Percentiles rank a stretch among this genome's conserved stretches.
These are phyloP conservation scores for Diaporthe sp. DNA, from an alignment of 2,329 filamentous ascomycete species.

Conservation along the genomic window DNA sequence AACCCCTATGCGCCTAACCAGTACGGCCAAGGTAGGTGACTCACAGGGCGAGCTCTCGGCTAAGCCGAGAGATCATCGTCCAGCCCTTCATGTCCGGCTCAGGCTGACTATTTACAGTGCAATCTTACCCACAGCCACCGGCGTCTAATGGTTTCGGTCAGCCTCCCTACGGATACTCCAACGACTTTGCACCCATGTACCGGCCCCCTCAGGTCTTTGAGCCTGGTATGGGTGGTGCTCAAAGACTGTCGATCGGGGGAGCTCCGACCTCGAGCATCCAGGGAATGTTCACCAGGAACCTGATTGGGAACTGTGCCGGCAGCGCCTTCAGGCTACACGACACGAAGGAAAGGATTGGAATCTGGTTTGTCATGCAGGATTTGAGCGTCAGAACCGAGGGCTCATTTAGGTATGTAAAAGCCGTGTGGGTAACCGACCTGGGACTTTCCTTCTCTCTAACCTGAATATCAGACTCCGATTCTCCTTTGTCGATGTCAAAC, in stretches of 20 bases:
- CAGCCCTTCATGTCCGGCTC: neutral
- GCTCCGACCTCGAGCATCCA: constrained; percentile 62
- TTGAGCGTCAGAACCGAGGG: constrained; percentile 95
- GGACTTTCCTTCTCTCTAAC: neutral
- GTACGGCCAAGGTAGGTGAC: constrained; percentile 37
- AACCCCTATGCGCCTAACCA: constrained; percentile 30
- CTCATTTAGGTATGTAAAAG: constrained; percentile 77
- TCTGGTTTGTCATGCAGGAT: constrained; percentile 98
- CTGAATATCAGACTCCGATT: constrained; percentile 65
- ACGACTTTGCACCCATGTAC: constrained; percentile 43
- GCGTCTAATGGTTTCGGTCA: constrained; percentile 38
- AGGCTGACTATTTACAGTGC: constrained; percentile 29
- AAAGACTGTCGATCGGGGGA: constrained; percentile 55
- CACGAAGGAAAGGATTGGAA: constrained; percentile 82
- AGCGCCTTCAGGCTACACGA: constrained; percentile 90
- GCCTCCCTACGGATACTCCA: constrained; percentile 36
- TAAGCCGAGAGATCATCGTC: neutral
- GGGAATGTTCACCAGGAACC: constrained; percentile 93
- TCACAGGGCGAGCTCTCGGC: neutral
- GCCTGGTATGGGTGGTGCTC: constrained; percentile 46
- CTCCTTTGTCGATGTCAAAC: constrained; percentile 85
- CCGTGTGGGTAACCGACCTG: neutral
- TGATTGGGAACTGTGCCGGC: constrained; percentile 91
- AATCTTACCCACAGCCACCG: constrained; percentile 34
- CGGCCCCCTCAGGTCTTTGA: constrained; percentile 49